Conservation (phyloP, 164 flowering plant species). For the Nymphaea thermarum region DNA sequence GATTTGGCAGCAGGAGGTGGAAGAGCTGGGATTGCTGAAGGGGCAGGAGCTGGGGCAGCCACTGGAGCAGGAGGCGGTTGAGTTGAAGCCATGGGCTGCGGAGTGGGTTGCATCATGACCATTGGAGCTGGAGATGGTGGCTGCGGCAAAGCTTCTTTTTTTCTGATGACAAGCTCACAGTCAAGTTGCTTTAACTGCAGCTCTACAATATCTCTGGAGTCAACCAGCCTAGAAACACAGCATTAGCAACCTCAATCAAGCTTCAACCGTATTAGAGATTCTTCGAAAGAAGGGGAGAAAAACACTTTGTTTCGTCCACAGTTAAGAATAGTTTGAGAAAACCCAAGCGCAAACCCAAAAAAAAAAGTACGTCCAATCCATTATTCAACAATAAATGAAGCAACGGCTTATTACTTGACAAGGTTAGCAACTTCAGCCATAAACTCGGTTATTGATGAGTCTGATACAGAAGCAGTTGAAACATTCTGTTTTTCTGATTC, state of each 20-base stretch:
- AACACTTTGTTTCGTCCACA: background rate
- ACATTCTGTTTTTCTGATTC: slow-evolving; percentile 17
- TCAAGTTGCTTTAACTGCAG: slow-evolving; percentile 66
- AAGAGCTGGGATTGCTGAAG: slow-evolving; percentile 6
- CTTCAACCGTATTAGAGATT: background rate
- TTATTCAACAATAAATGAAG: background rate
- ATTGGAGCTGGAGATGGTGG: slow-evolving; percentile 27
- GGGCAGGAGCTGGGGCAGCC: slow-evolving; percentile 16
- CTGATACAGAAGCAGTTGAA: slow-evolving; percentile 24
- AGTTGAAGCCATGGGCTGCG: slow-evolving; percentile 13
- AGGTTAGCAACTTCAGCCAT: slow-evolving; percentile 55
- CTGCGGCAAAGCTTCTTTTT: slow-evolving; percentile 76
- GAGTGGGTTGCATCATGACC: slow-evolving; percentile 25
- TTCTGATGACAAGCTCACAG: slow-evolving; percentile 63
- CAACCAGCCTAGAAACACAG: slow-evolving; percentile 55
- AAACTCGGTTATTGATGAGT: slow-evolving; percentile 46
- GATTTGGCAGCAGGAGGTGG: slow-evolving; percentile 31
- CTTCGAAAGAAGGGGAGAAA: background rate
- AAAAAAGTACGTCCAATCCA: background rate
- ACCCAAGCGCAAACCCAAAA: background rate
- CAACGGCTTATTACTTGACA: slow-evolving; percentile 16
- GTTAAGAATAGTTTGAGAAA: background rate
- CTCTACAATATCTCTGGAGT: slow-evolving; percentile 80
- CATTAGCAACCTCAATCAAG: background rate
- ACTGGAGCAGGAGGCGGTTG: slow-evolving; percentile 11